phyloP scores from a whole-genome alignment of 108 stramenopile species.

The Seminavis robusta region DNA sequence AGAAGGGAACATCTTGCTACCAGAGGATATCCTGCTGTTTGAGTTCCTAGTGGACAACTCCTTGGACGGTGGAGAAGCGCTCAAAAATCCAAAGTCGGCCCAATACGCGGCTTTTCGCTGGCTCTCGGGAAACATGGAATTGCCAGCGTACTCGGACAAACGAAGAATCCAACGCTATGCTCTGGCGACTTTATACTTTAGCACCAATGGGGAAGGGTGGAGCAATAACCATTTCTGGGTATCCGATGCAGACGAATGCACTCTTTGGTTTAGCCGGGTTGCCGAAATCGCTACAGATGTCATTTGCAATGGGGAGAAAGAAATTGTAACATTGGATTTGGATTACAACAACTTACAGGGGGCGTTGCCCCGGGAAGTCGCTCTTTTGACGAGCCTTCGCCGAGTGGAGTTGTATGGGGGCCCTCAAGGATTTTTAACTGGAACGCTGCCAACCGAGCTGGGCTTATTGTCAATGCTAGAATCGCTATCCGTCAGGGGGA shows the following conservation, averaged over 20 bases:
- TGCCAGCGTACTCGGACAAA: slow-evolving; percentile 2
- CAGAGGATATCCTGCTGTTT: background rate
- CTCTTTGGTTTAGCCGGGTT: slow-evolving; percentile 18
- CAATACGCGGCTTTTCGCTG: slow-evolving; percentile 37
- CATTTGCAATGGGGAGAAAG: slow-evolving; percentile 11
- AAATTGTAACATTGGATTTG: slow-evolving; percentile 20
- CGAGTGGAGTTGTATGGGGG: background rate
- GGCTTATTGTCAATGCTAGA: background rate
- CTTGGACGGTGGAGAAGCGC: slow-evolving; percentile 20
- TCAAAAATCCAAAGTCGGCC: slow-evolving; percentile 32
- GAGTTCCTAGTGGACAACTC: slow-evolving; percentile 16
- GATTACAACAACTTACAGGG: slow-evolving; percentile 42
- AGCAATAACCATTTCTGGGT: slow-evolving; percentile 26
- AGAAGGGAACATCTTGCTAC: background rate
- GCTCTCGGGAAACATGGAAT: slow-evolving; percentile 14
- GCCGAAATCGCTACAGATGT: background rate
- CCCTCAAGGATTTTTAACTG: background rate
- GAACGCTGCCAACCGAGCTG: background rate
- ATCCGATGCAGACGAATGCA: slow-evolving; percentile 30
- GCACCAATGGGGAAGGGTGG: slow-evolving; percentile 44
- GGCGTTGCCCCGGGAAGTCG: slow-evolving; percentile 23
- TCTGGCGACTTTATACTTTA: slow-evolving; percentile 48
- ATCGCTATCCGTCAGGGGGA: background rate
- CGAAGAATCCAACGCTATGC: slow-evolving; percentile 39
- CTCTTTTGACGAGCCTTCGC: slow-evolving; percentile 18